Evolutionary conservation across 176 grass and related monocot genomes (phyloP), one percentile per base, ranked within the genome.

Genomic region (Tuctoria greenei): DNA sequence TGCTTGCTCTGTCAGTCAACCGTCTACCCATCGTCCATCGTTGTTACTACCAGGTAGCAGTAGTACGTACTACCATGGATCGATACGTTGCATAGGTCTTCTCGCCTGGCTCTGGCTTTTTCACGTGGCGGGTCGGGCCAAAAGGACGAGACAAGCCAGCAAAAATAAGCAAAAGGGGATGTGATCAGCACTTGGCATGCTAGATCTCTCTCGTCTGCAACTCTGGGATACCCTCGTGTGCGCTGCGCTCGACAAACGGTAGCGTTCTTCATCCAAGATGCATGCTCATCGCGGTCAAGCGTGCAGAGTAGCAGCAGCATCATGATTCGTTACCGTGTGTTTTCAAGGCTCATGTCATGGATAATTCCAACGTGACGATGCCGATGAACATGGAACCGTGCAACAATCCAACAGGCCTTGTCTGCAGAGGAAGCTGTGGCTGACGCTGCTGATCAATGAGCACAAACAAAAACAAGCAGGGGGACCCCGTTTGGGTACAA

Each of bases 61-160:
- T n/a, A n/a, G n/a, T 17, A 20, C 69, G 11, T 72, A 24, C n/a
- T 11, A 11, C 8, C 18, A 54, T 54, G 21, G 21, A 57, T 11
- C 21, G 47, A 20, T 15, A 54, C 44, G 18, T 17, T 18, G 15
- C 80, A 76, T 82, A 4, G 67, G 61, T 61, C 24, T 43, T 36
- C 40, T 52, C 67, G 74, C 67, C 72, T 46, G 26, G 58, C 18
- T 76, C 39, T 47, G 47, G 61, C 49, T 14, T 43, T 80, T 49
- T 72, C 85, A 78, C 85, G 31, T 78, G 85, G 85, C 60, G 71
- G 78, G 67, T 60, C 50, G 0, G 40, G 23, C 79, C 79, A 73
- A 38, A 26, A 67, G 79, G 49, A 14, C 46, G 10, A 26, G 56
- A 65, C 73, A 67, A 28, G 13, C 20, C 0, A 76, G 12, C 72